Base-by-base conservation (phyloP, 2,329 filamentous ascomycete genomes). In the Tolypocladium endophyticum region DNA sequence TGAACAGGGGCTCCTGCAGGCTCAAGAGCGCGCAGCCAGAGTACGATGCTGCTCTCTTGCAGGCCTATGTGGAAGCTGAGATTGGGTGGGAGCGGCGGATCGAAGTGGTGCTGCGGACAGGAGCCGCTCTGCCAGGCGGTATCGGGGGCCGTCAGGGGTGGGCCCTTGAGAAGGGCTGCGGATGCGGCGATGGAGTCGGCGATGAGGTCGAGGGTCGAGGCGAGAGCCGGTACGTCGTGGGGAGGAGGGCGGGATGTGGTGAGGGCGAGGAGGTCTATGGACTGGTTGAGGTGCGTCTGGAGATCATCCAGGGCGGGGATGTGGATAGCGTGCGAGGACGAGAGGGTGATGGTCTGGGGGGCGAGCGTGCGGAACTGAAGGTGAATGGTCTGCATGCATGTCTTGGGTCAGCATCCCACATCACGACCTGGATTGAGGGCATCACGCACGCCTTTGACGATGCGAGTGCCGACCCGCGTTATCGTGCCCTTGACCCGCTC, bases 401-500 rank as follows among this genome's bases (percentile, higher is more conserved):
- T 20, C 28, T 4, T 3, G 30, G 0, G 9, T 54, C 30, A 54
- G 50, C 30, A 3, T 20, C 14, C 25, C 8, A 2, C 5, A 30
- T 50, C 25, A 12, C 9, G 3, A 9, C 30, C n/a, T 28, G 30
- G 5, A 8, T 5, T 11, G 18, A n/a, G 33, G 59, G 33, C 43
- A 36, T 5, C 7, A 81, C 87, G 67, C 79, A 92, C 90, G 65
- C 92, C 93, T 72, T 96, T 96, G 63, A 96, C 88, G 64, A 99
- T 88, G 57, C 88, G 86, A n/a, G 90, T 90, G 45, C 94, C 94
- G 41, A 96, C 85, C 58, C 94, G 85, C 1, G 93, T 97, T 61
- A 97, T 85, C 67, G 91, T 90, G 23, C 94, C 94, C 73, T 99
- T 99, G 63, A 97, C 86, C 65, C 84, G 86, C 76, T 99, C 94